Conservation (phyloP, 2,329 filamentous ascomycete species). For the Cylindrodendrum hubeiense region DNA sequence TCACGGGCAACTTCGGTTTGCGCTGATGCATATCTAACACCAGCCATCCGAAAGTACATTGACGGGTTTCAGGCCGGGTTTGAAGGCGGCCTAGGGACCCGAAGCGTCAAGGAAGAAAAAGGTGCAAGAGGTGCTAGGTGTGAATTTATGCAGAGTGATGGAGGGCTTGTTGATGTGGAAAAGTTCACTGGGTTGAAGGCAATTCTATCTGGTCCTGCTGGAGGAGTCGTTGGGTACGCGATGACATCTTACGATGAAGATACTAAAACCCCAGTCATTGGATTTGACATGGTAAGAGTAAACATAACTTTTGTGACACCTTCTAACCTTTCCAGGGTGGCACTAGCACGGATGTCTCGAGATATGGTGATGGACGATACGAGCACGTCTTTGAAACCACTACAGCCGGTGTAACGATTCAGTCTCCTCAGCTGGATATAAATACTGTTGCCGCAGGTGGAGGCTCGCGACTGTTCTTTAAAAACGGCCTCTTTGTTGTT, state of each 20-base stretch:
- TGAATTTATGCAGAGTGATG: constrained; percentile 96
- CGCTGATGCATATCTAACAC: constrained; percentile 59
- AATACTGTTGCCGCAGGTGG: constrained; percentile 95
- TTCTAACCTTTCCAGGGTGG: constrained; percentile 66
- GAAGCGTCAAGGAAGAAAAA: constrained; percentile 76
- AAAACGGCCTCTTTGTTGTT: constrained; percentile 90
- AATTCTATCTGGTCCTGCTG: constrained; percentile 91
- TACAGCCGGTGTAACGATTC: constrained; percentile 93
- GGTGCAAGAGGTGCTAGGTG: constrained; percentile 81
- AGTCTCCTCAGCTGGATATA: constrained; percentile 92
- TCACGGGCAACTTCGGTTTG: constrained; percentile 58
- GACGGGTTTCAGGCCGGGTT: constrained; percentile 88
- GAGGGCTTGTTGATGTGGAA: constrained; percentile 78
- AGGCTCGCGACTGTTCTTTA: constrained; percentile 86
- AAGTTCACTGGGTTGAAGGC: constrained; percentile 87
- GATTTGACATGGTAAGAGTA: constrained; percentile 82
- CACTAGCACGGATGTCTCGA: constrained; percentile 90
- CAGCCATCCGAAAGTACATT: constrained; percentile 56
- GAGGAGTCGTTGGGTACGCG: constrained; percentile 92
- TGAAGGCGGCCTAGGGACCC: constrained; percentile 80
- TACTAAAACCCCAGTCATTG: constrained; percentile 88
- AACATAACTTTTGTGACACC: neutral
- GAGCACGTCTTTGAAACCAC: constrained; percentile 96
- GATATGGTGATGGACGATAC: constrained; percentile 87
- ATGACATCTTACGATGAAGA: constrained; percentile 89